Evolutionary conservation across 495 filamentous ascomycete species (phyloP).

Genomic region (Lophiotrema nucula): DNA sequence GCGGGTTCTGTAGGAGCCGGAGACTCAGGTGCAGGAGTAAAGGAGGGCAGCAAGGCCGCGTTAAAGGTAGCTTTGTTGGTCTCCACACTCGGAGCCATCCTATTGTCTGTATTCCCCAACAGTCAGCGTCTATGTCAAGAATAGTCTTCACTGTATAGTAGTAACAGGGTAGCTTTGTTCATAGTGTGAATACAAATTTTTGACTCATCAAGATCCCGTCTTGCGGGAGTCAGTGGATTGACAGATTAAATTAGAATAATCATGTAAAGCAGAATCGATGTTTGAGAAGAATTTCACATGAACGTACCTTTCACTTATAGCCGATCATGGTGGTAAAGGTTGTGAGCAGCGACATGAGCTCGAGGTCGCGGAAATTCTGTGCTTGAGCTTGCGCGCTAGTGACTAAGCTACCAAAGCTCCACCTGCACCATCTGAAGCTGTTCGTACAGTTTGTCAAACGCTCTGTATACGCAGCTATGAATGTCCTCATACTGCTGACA

Average conservation of each 20-base stretch:
- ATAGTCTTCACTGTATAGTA: too few species aligned
- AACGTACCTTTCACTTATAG: conserved; percentile 16
- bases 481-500: conserved; percentile 51
- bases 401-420: conserved; percentile 16
- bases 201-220: conserved; percentile 37
- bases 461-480: conserved; percentile 40
- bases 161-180: too few species aligned
- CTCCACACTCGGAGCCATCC: too few species aligned
- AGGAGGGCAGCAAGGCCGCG: too few species aligned
- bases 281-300: neutral
- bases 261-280: conserved; percentile 49
- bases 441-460: neutral
- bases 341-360: neutral
- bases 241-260: conserved; percentile 79
- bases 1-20: too few species aligned
- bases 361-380: neutral
- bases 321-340: conserved; percentile 12
- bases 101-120: too few species aligned
- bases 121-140: too few species aligned
- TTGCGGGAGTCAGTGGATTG: conserved; percentile 71
- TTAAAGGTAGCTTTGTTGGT: too few species aligned
- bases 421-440: too few species aligned
- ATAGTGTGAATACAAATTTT: conserved; percentile 41
- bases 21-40: too few species aligned
- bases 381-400: conserved; percentile 6